A percentile compares a stretch with the other conserved stretches of the same genome.
Evolutionary conservation across 805 yeast genomes (phyloP).

Genomic region (Cyberlindnera mississippiensis): DNA sequence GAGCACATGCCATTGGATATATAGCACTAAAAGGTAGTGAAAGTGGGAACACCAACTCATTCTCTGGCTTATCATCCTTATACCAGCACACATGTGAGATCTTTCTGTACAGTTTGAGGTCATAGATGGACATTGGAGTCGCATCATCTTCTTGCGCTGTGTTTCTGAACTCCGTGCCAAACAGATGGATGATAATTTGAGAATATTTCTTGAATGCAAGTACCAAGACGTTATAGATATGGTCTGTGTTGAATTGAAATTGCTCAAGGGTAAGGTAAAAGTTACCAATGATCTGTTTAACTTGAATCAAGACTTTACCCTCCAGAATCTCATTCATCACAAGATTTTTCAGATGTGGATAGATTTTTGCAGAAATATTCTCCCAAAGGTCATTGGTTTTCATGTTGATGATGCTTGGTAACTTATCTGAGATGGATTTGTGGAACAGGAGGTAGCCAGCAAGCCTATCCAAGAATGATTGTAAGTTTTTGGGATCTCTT

Average conservation of each 20-base stretch:
- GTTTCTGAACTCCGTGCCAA: constrained; percentile 56
- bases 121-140: constrained; percentile 76
- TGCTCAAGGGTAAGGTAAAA: constrained; percentile 76
- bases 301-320: constrained; percentile 42
- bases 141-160: constrained; percentile 77
- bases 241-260: constrained; percentile 54
- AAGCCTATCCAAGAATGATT: constrained; percentile 54
- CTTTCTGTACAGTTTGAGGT: constrained; percentile 54
- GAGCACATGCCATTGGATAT: constrained; percentile 82
- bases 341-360: constrained; percentile 52
- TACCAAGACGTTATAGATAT: constrained; percentile 59
- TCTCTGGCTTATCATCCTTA: constrained; percentile 44
- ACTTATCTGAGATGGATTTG: constrained; percentile 58
- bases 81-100: constrained; percentile 70
- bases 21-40: constrained; percentile 85
- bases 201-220: constrained; percentile 58
- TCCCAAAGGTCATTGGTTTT: constrained; percentile 71
- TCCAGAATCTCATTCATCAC: constrained; percentile 39
- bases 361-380: constrained; percentile 53
- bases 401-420: constrained; percentile 54
- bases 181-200: constrained; percentile 48
- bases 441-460: constrained; percentile 79
- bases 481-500: constrained; percentile 39
- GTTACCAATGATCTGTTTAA: constrained; percentile 51
- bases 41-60: constrained; percentile 41